A percentile compares a stretch with the other conserved stretches of the same genome.
These are phyloP conservation scores for Ophidiomyces ophidiicola DNA, from an alignment of 2,329 filamentous ascomycete genomes.

Conservation along the genomic window DNA sequence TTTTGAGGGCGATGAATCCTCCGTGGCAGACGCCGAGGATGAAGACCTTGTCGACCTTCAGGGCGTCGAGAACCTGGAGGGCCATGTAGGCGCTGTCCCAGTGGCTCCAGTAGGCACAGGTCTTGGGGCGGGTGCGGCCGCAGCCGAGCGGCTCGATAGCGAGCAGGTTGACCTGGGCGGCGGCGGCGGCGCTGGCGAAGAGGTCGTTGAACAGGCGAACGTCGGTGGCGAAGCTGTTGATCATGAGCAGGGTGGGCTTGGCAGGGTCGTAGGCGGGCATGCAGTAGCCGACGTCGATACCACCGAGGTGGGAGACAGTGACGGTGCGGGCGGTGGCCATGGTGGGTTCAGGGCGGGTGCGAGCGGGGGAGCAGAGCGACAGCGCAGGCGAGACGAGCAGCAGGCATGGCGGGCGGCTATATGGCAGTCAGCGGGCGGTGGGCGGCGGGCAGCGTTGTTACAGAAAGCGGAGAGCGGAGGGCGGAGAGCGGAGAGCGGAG, in stretches of 20 bases:
- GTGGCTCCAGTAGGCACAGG: slow-evolving; percentile 40
- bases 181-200: slow-evolving; percentile 28
- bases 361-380: no score
- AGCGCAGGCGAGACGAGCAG: no score
- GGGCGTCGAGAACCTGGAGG: slow-evolving; percentile 42
- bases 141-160: slow-evolving; percentile 44
- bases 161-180: slow-evolving; percentile 37
- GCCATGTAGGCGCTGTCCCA: slow-evolving; percentile 46
- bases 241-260: slow-evolving; percentile 41
- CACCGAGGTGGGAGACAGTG: slow-evolving; percentile 39
- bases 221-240: slow-evolving; percentile 43
- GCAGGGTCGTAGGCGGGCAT: slow-evolving; percentile 37
- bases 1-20: slow-evolving; percentile 41
- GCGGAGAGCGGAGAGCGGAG: no score
- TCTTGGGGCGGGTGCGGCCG: slow-evolving; percentile 36
- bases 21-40: slow-evolving; percentile 43
- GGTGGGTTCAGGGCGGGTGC: neutral
- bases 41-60: slow-evolving; percentile 36
- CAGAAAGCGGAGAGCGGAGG: no score
- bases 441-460: no score
- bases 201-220: slow-evolving; percentile 35
- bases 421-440: no score
- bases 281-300: slow-evolving; percentile 39
- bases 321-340: slow-evolving; percentile 23
- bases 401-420: no score